These are phyloP conservation scores for Aspergillus fructus DNA, from an alignment of 2,329 filamentous ascomycete species.

Conservation along the genomic window DNA sequence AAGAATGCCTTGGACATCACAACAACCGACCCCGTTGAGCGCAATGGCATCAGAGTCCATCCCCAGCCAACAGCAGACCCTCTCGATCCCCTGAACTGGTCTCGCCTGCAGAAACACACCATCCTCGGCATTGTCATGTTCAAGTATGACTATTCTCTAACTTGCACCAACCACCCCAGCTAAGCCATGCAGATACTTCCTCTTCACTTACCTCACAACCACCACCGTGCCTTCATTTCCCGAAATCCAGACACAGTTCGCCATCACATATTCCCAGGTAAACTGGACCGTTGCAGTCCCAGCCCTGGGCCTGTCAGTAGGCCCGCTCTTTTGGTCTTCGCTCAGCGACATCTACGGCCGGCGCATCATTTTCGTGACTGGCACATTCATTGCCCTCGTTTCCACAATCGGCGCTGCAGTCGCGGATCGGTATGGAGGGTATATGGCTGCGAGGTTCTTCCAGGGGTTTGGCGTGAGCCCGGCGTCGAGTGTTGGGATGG, in stretches of 20 bases:
- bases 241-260: slow-evolving; percentile 49
- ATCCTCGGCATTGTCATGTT: slow-evolving; percentile 55
- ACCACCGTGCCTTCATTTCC: slow-evolving; percentile 56
- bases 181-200: slow-evolving; percentile 47
- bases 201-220: slow-evolving; percentile 60
- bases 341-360: slow-evolving; percentile 55
- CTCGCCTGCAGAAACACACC: slow-evolving; percentile 46
- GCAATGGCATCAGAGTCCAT: slow-evolving; percentile 34
- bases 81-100: slow-evolving; percentile 58
- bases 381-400: slow-evolving; percentile 43
- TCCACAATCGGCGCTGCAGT: slow-evolving; percentile 45
- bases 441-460: slow-evolving; percentile 60
- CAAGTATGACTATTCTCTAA: slow-evolving; percentile 38
- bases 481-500: slow-evolving; percentile 55
- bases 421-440: slow-evolving; percentile 46
- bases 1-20: neutral
- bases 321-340: slow-evolving; percentile 53
- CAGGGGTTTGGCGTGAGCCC: slow-evolving; percentile 58
- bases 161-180: neutral
- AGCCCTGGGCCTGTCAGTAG: slow-evolving; percentile 51
- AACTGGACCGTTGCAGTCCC: slow-evolving; percentile 59
- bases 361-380: slow-evolving; percentile 50
- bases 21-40: neutral
- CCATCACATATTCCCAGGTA: slow-evolving; percentile 47
- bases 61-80: slow-evolving; percentile 47